Evolutionary conservation across 805 yeast species (phyloP).

Genomic region (Yamadazyma ubonensis): DNA sequence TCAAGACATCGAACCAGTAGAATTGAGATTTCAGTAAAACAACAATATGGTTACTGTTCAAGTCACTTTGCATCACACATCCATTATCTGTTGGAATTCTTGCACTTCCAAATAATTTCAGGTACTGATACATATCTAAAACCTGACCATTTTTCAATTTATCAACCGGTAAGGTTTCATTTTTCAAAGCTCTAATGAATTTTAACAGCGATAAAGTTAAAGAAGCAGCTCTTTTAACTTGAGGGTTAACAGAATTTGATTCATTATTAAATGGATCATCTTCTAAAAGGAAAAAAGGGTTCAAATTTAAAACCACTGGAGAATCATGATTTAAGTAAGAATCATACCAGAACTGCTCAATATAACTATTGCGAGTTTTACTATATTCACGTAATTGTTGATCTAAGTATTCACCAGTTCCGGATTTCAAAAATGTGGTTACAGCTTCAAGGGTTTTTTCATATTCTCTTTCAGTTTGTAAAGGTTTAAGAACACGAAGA

Average conservation of each 20-base stretch:
- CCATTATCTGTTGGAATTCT: slow-evolving; percentile 79
- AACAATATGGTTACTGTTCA: slow-evolving; percentile 73
- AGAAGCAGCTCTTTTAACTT: slow-evolving; percentile 78
- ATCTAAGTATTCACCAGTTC: slow-evolving; percentile 59
- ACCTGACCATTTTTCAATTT: slow-evolving; percentile 57
- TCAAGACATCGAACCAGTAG: slow-evolving; percentile 93
- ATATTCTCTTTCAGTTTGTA: slow-evolving; percentile 78
- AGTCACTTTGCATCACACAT: slow-evolving; percentile 82
- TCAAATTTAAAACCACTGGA: slow-evolving; percentile 86
- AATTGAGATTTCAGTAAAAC: slow-evolving; percentile 84
- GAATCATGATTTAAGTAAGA: slow-evolving; percentile 84
- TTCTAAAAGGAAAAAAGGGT: slow-evolving; percentile 86
- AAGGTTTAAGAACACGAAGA: slow-evolving; percentile 66
- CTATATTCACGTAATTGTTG: slow-evolving; percentile 61
- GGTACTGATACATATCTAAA: slow-evolving; percentile 89
- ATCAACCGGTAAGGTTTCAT: slow-evolving; percentile 73
- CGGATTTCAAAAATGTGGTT: slow-evolving; percentile 48
- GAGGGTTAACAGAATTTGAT: slow-evolving; percentile 46
- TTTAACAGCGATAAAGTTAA: slow-evolving; percentile 74
- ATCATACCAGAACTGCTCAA: slow-evolving; percentile 94
- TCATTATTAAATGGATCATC: slow-evolving; percentile 83
- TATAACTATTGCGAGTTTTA: slow-evolving; percentile 68
- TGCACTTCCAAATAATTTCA: slow-evolving; percentile 81
- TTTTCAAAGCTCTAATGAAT: slow-evolving; percentile 75
- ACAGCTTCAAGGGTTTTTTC: slow-evolving; percentile 59